Percentiles rank a stretch among this genome's conserved stretches.
Evolutionary conservation across 108 stramenopile genomes (phyloP).

Genomic region (Epipyxis sp.): DNA sequence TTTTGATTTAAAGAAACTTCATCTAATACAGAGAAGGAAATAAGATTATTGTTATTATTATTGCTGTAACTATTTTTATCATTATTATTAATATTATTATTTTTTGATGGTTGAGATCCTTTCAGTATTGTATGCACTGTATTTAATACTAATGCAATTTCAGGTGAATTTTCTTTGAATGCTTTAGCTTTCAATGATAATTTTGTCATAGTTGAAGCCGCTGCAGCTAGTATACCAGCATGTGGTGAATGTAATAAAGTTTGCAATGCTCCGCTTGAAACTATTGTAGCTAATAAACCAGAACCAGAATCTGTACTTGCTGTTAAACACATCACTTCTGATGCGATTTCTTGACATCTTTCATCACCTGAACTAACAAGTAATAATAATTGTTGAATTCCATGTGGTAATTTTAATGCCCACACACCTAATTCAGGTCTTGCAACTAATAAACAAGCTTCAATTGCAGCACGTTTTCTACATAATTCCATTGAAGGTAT

Average conservation of each 20-base stretch:
- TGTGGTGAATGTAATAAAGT: conserved; percentile 39
- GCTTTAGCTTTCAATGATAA: conserved; percentile 47
- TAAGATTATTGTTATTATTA: no score
- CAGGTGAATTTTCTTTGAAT: conserved; percentile 42
- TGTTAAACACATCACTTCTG: conserved; percentile 45
- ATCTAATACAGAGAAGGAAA: no score
- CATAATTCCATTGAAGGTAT: background rate
- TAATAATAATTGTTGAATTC: conserved; percentile 35
- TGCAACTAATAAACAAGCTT: background rate
- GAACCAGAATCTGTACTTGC: conserved; percentile 41
- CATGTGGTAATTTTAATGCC: background rate
- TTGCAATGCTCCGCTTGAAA: conserved; percentile 40
- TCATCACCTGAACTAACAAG: conserved; percentile 38
- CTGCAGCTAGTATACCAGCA: conserved; percentile 43
- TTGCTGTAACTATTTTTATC: no score
- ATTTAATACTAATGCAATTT: conserved; percentile 47
- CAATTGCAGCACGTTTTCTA: conserved; percentile 14
- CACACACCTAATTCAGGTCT: conserved; percentile 29
- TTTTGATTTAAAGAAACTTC: no score
- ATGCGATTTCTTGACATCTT: conserved; percentile 42
- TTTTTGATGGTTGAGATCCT: background rate
- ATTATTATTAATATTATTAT: no score
- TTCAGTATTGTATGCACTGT: conserved; percentile 3
- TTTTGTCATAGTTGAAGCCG: conserved; percentile 42
- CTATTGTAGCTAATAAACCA: conserved; percentile 42